Evolutionary conservation across 768 basidiomycete species (phyloP), one percentile per base, ranked within the genome.

Genomic region (Mycena pura): DNA sequence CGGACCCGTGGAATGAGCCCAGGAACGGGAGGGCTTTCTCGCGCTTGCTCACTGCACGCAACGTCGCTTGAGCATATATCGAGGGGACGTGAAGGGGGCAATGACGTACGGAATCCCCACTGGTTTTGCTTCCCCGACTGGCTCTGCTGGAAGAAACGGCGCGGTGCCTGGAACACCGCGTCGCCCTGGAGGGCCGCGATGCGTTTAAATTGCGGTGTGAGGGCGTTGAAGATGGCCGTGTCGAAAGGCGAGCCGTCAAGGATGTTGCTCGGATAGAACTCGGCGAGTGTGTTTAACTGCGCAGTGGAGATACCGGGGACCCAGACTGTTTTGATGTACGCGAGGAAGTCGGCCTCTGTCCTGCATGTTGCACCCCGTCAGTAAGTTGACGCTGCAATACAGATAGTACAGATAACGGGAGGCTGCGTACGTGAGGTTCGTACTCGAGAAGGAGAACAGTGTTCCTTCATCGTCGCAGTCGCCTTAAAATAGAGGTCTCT

Each of bases 391-490:
- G 3, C 14, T 47, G 15, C 13, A 11, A 21, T 27, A 19, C 3
- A 15, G 28, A 25, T 24, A 2, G 14, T n/a, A 31, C 4, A 53
- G 19, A 28, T 11, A 11, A n/a, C 3, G 6, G 24, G 19, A 13
- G 13, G 22, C n/a, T n/a, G 66, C 80, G 51, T 59, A 82, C 83
- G 82, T 84, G 60, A 83, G 57, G 50, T 86, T 84, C 27, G 80
- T 55, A 3, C 75, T 82, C 3, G 82, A 73, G 7, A 82, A 61
- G 1, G 82, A 74, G 63, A 84, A 84, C 0, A 81, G 15, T 1
- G 85, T 84, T 7, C 86, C 87, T 66, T 89, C 87, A 53, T 88
- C 87, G 49, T 87, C 84, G 57, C 77, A 78, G 63, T 83, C 77
- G 15, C 84, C 84, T 80, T 40, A 21, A 17, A 38, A 27, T 43